Conservation (phyloP, 148 eudicot genomes). For the Dianthus caryophyllus region DNA sequence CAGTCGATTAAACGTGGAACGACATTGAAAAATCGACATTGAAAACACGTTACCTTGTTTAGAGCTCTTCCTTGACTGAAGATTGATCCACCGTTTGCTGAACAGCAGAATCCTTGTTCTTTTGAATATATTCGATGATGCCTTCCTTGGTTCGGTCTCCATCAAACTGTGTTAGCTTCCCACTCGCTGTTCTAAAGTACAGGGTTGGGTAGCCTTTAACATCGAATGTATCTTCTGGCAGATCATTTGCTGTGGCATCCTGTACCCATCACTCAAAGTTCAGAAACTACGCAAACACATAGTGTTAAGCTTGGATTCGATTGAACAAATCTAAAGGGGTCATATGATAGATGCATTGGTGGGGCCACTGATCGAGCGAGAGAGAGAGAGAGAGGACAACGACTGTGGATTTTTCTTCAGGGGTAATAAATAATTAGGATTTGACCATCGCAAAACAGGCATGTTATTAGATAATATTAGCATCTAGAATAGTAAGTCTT, state of each 20-base stretch:
- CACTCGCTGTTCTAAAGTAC: constrained; percentile 36
- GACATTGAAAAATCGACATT: too few relatives aligned
- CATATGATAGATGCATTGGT: too few relatives aligned
- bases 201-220: constrained; percentile 44
- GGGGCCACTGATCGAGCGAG: too few relatives aligned
- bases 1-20: not conserved
- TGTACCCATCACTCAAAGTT: constrained; percentile 10
- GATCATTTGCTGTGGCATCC: constrained; percentile 52
- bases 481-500: constrained; percentile 20
- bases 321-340: too few relatives aligned
- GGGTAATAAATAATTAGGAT: not conserved
- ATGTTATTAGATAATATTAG: not conserved
- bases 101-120: constrained; percentile 28
- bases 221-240: constrained; percentile 34
- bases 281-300: not conserved
- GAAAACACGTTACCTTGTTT: constrained; percentile 15
- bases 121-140: constrained; percentile 33
- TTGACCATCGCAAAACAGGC: not conserved
- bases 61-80: constrained; percentile 33
- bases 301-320: too few relatives aligned
- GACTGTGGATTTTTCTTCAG: not conserved
- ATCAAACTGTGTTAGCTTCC: constrained; percentile 26
- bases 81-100: constrained; percentile 18
- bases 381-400: not conserved
- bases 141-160: constrained; percentile 37